These are phyloP conservation scores for Fusarium subglutinans DNA, from an alignment of 2,329 filamentous ascomycete species.

Conservation along the genomic window DNA sequence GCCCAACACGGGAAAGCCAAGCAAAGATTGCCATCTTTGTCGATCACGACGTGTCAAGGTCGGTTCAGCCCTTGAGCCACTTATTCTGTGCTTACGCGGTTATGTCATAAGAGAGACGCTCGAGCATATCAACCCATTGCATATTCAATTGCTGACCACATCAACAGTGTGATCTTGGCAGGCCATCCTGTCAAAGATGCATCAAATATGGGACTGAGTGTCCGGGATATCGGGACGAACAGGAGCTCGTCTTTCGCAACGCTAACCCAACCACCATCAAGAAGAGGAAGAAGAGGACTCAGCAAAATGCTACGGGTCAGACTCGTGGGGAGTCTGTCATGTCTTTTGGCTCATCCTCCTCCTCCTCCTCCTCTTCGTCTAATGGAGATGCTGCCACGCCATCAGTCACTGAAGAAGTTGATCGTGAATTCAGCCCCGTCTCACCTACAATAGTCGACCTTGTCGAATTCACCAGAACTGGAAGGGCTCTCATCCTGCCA, in stretches of 20 bases:
- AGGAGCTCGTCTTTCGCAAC: conserved; percentile 53
- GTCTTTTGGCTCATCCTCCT: conserved; percentile 5
- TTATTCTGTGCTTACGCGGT: conserved; percentile 5
- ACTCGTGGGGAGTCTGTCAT: conserved; percentile 10
- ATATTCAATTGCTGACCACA: conserved; percentile 12
- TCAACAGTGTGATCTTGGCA: conserved; percentile 51
- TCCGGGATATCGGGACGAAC: conserved; percentile 52
- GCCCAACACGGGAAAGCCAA: conserved; percentile 54
- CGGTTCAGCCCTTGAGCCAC: conserved; percentile 18
- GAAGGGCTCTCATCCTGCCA: conserved; percentile 16
- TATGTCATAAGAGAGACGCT: conserved; percentile 3
- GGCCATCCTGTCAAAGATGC: conserved; percentile 52
- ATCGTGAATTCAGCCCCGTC: neutral
- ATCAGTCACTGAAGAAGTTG: conserved; percentile 7
- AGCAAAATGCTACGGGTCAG: conserved; percentile 9
- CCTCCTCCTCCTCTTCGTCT: conserved; percentile 8
- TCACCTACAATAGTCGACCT: conserved; percentile 12
- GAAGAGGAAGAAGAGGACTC: conserved; percentile 45
- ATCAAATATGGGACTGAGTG: conserved; percentile 53
- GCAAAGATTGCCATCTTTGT: conserved; percentile 54
- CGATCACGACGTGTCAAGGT: conserved; percentile 54
- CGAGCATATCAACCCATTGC: neutral
- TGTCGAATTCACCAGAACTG: conserved; percentile 11
- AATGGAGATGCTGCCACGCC: conserved; percentile 18
- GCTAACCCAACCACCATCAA: conserved; percentile 42